Evolutionary conservation across 768 basidiomycete genomes (phyloP), one percentile per base, ranked within the genome.

Genomic region (Rhizopogon vesiculosus): DNA sequence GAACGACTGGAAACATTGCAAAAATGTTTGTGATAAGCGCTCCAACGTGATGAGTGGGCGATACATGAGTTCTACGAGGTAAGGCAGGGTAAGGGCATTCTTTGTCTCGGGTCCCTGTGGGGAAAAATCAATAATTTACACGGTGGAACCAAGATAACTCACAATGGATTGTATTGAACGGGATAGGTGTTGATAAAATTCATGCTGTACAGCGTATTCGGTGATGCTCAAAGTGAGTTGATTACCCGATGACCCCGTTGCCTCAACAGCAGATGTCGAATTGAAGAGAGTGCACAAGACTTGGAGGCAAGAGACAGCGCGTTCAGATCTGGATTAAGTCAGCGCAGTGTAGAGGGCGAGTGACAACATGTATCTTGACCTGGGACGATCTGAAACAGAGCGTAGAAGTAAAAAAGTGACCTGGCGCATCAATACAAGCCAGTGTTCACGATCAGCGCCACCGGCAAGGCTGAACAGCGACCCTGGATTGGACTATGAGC

Each of bases 341-440:
- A 54, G 29, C 53, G 54, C 13, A 15, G 41, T 45, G 25, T 31
- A 9, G 13, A 31, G 41, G 12, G 40, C 15, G 15, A 28, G 31
- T 33, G 31, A 15, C 15, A 40, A 8, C 7, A n/a, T 28, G 33
- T 39, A 15, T 16, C 74, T 84, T 60, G 60, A 88, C 88, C 69
- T 66, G 33, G 84, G 78, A 10, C 67, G 61, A 3, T 60, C 68
- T 1, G 87, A 76, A 1, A 84, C 67, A 0, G 83, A 82, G 41
- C 66, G 67, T 25, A 91, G 71, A 0, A 91, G 68, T 18, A 83
- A 64, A 16, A 82, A 44, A 7, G 75, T 64, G 0, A 75, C 66
- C 58, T 78, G 79, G 22, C 77, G 73, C 7, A 89, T 72, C 15
- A 91, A 76, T 3, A 82, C 76, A n/a, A 82, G 60, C 87, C 87